A percentile compares a stretch with the other conserved stretches of the same genome.
These are phyloP conservation scores for Fraxinus velutina DNA, from an alignment of 305 asterid species.

Conservation along the genomic window DNA sequence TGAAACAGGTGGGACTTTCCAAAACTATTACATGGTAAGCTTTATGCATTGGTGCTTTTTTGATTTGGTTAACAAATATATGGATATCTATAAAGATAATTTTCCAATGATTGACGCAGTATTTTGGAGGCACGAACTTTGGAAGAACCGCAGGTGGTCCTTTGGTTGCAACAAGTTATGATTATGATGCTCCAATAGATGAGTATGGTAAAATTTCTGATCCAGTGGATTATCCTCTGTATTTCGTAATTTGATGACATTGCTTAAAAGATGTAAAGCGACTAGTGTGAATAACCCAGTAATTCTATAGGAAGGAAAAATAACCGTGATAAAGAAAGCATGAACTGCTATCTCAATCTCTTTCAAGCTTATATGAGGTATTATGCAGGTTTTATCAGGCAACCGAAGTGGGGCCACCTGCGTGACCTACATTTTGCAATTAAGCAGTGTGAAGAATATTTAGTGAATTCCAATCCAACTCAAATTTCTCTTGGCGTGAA, in stretches of 20 bases:
- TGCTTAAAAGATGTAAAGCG: slow-evolving; percentile 1
- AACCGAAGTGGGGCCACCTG: slow-evolving; percentile 85
- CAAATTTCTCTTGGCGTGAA: slow-evolving; percentile 56
- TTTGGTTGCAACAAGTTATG: slow-evolving; percentile 73
- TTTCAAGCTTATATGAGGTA: slow-evolving; percentile 13
- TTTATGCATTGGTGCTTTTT: slow-evolving; percentile 2
- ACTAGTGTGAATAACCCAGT: not conserved
- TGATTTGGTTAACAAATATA: slow-evolving; percentile 13
- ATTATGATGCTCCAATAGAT: slow-evolving; percentile 80
- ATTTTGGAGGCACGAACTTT: slow-evolving; percentile 87
- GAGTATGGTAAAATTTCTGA: slow-evolving; percentile 60
- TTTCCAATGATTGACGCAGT: slow-evolving; percentile 35
- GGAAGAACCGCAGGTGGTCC: slow-evolving; percentile 91
- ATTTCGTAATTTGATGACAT: not conserved
- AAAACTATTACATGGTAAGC: slow-evolving; percentile 83
- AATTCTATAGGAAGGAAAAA: not conserved
- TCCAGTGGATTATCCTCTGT: not conserved
- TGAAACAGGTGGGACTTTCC: slow-evolving; percentile 81
- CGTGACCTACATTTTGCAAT: slow-evolving; percentile 68
- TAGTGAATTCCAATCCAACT: slow-evolving; percentile 55
- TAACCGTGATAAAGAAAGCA: not conserved
- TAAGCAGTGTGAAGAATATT: slow-evolving; percentile 67
- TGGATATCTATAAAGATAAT: not conserved
- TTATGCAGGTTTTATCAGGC: slow-evolving; percentile 58
- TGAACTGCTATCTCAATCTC: not conserved